Evolutionary conservation across 768 basidiomycete genomes (phyloP), one percentile per base, ranked within the genome.

Genomic region (Pleurotus ostreatus): DNA sequence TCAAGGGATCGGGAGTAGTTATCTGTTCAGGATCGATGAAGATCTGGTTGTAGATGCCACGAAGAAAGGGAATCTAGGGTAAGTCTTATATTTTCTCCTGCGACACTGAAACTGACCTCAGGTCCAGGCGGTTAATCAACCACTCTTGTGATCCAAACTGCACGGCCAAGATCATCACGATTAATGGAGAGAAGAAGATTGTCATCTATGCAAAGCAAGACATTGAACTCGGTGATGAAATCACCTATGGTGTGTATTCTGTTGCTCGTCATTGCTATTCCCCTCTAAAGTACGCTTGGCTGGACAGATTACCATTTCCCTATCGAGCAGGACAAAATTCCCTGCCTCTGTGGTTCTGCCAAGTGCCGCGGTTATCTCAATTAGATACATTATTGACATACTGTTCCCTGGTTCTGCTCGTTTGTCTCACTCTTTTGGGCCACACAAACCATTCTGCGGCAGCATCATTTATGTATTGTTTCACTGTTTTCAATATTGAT

Each of bases 21-120:
- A 99, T 73, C 77, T 99, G 49, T 99, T 99, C 76, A 79, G 97
- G 60, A 95, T 99, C 63, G 97, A 99, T 70, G 95, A 97, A 68
- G 96, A 99, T 69, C 74, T 94, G 62, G 95, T 98, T 57, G 96
- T 98, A 66, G 97, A 99, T 73, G 97, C 97, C 2, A 99, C 97
- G 46, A 97, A 96, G 85, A 96, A 94, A 75, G 97, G 97, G 25
- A 97, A 95, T 72, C 87, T 99, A 66, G 96, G 95, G 94, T 96
- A 69, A 59, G 92, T 82, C 43, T 45, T 47, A 41, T 49, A 56
- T 52, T 23, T 60, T 61, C 53, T 58, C 53, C 57, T 53, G 12
- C 49, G 39, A 47, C 55, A 55, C 59, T 55, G 47, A 57, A 56
- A 41, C 46, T 55, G 57, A 61, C 61, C 15, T 55, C 45, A 58